Evolutionary conservation across 129 eudicot genomes (phyloP), one percentile per base, ranked within the genome.

Genomic region (Artemisia annua): DNA sequence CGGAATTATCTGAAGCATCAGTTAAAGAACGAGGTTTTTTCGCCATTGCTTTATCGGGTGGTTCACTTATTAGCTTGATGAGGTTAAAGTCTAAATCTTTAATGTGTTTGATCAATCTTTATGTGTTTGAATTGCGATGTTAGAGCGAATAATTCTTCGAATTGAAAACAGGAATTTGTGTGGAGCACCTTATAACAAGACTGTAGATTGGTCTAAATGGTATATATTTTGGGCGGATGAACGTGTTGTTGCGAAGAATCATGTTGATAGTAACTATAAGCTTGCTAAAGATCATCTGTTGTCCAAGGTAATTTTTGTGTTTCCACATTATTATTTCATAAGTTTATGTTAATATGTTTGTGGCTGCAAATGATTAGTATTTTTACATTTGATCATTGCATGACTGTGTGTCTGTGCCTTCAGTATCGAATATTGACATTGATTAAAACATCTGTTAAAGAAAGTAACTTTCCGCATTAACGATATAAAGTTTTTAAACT

Each of bases 191-290:
- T 92, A 89, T 74, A 84, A 58, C 78, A 89, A 89, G 82, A 89
- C 96, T 12, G 91, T 92, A 55, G 96, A 92, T 77, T 92, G 98
- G 98, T 91, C 84, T 5, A 85, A 81, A 70, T 92, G 98, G 98
- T 80, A 92, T 74, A 84, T 92, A 62, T 89, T 87, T 79, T 92
- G 96, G 96, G 95, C 79, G 2, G 98, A 92, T 70, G 98, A 92
- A 77, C 96, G 96, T n/a, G 95, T 86, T n/a, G 96, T 92, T 48
- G 81, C 92, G 1, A 89, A 92, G 71, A 89, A 28, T 69, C 98
- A 92, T 55, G 82, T 79, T 14, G 96, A 92, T 67, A 89, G 98
- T 80, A 92, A 92, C 83, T 92, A 89, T 74, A 92, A 89, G 84
- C 87, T 92, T 44, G 91, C 95, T 5, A 92, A 92, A 83, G 96